Base-by-base conservation (phyloP, 2,329 filamentous ascomycete species). In the Malbranchea cinnamomea region DNA sequence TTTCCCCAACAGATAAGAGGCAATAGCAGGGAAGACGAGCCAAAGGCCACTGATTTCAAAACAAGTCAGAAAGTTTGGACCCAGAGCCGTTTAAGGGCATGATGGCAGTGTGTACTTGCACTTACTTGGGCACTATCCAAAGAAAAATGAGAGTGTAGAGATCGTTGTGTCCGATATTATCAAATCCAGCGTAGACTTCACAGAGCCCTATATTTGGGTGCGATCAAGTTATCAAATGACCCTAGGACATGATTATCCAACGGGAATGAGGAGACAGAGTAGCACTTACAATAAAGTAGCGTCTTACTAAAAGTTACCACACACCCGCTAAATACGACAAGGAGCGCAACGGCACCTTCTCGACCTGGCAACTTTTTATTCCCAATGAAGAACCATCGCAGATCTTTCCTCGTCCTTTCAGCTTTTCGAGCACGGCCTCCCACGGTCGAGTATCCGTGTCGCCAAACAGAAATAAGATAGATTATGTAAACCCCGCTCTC, bases 241-340 rank as follows among this genome's bases (percentile, higher is more conserved):
- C 14, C n/a, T 15, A 18, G 21, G 11, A 7, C 8, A 16, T 16
- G 30, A 25, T 15, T 28, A 23, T 11, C 21, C 9, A 21, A 28
- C 4, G 5, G 8, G 5, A 2, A 20, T n/a, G 11, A 14, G 23
- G 8, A 11, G 24, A 10, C 12, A 7, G 6, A 17, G 12, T 14
- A 29, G 39, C 23, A 59, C 65, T 58, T 41, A 74, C 74, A 71
- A 42, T 80, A 80, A 4, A 81, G 48, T 15, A 73, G 44, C 2
- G 75, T 79, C 59, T 80, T 80, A 45, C 67, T 70, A 12, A 78
- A 46, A 2, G 76, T 80, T 63, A 78, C 70, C 2, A 73, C 54
- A 4, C 65, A 65, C 12, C 66, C 63, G 28, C 62, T 61, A 37
- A 72, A 77, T 1, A 62, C 71, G 30, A 76, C 52, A 26, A 79